phyloP scores from a whole-genome alignment of 164 flowering plant genomes.

The Magnolia sinica region DNA sequence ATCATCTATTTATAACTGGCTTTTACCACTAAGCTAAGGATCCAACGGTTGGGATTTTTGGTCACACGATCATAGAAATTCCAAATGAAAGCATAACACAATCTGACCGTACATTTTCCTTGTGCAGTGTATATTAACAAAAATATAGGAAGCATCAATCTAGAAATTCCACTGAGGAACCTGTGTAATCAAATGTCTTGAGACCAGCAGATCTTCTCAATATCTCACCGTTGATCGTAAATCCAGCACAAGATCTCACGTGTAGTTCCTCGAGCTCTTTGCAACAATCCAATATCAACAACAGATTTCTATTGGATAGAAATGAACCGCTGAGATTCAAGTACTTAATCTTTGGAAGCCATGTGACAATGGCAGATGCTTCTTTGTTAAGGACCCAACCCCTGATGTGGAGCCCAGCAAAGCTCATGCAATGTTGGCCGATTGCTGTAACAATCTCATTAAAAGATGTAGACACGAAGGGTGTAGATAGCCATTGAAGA shows the following conservation, averaged over 20 bases:
- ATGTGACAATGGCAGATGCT: constrained; percentile 7
- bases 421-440: constrained; percentile 12
- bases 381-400: constrained; percentile 5
- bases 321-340: constrained; percentile 4
- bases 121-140: no score
- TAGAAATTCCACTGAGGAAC: not conserved
- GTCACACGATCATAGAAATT: no score
- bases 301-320: not conserved
- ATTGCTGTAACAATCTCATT: constrained; percentile 2
- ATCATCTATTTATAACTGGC: no score
- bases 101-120: no score
- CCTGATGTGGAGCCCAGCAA: not conserved
- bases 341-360: constrained; percentile 7
- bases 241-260: constrained; percentile 1
- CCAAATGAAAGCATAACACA: no score
- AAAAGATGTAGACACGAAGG: not conserved
- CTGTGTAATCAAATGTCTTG: constrained; percentile 6
- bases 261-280: constrained; percentile 10
- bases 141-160: no score
- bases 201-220: constrained; percentile 4
- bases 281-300: constrained; percentile 15
- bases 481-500: not conserved
- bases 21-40: no score
- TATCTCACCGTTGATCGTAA: constrained; percentile 15
- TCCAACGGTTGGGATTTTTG: no score